A percentile compares a stretch with the other conserved stretches of the same genome.
phyloP scores from a whole-genome alignment of 108 stramenopile genomes.

The Skeletonema grethae region DNA sequence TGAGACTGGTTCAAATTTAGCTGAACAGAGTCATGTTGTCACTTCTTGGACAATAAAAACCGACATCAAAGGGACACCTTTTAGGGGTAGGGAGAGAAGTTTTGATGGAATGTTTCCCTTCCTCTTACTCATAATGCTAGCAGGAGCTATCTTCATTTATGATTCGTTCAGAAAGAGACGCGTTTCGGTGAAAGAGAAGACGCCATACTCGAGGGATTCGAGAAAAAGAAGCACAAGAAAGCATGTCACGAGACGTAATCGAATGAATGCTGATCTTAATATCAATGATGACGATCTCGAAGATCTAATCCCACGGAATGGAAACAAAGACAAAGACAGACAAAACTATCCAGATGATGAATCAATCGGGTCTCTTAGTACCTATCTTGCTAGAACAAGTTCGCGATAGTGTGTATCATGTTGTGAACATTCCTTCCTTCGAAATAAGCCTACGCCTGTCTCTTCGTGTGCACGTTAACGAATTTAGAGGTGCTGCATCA shows the following conservation, averaged over 20 bases:
- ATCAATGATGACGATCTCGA: neutral
- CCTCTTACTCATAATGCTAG: neutral
- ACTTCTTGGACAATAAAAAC: slow-evolving; percentile 54
- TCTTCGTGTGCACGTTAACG: too few relatives aligned
- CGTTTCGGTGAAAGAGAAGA: neutral
- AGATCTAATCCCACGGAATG: neutral
- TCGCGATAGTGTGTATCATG: neutral
- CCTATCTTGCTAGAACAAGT: neutral
- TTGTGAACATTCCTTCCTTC: neutral
- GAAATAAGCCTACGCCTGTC: neutral
- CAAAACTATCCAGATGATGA: neutral
- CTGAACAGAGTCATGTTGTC: slow-evolving; percentile 35
- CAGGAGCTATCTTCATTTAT: neutral
- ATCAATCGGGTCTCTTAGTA: neutral
- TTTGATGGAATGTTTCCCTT: neutral
- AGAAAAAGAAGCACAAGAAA: neutral
- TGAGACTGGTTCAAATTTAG: slow-evolving; percentile 14
- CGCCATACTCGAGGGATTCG: neutral
- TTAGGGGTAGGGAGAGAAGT: neutral
- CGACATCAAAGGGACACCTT: slow-evolving; percentile 16
- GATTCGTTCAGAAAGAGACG: neutral
- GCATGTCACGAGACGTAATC: neutral
- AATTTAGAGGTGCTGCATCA: too few relatives aligned
- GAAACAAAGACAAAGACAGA: neutral
- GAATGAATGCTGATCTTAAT: neutral